phyloP scores from a whole-genome alignment of 2,329 filamentous ascomycete species.

The Bisporella sp. region DNA sequence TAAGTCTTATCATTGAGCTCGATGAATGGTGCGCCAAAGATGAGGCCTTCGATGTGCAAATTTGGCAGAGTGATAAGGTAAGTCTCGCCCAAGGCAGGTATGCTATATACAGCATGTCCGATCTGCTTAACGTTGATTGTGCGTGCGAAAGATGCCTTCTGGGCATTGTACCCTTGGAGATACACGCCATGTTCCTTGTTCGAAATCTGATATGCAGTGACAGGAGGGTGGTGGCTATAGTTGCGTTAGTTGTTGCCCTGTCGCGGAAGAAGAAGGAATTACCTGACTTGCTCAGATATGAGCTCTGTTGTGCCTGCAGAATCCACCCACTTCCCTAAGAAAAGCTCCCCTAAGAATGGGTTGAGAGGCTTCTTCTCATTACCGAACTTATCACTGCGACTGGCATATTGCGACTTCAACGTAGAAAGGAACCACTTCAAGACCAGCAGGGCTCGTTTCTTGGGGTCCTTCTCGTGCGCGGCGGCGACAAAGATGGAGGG shows the following conservation, averaged over 20 bases:
- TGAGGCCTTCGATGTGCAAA: slow-evolving; percentile 88
- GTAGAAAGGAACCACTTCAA: slow-evolving; percentile 95
- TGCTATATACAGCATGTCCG: slow-evolving; percentile 76
- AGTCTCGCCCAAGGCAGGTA: slow-evolving; percentile 50
- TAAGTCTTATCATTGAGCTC: slow-evolving; percentile 81
- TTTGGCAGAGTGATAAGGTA: slow-evolving; percentile 89
- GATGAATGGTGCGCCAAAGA: slow-evolving; percentile 80
- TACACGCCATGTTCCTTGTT: slow-evolving; percentile 77
- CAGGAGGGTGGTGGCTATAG: slow-evolving; percentile 77
- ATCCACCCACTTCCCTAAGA: slow-evolving; percentile 86
- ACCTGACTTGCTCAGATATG: slow-evolving; percentile 90
- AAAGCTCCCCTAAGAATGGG: slow-evolving; percentile 91
- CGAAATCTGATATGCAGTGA: slow-evolving; percentile 88
- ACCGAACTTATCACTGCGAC: slow-evolving; percentile 68
- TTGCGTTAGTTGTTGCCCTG: slow-evolving; percentile 3
- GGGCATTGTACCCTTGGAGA: slow-evolving; percentile 86
- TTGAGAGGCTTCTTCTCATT: slow-evolving; percentile 98
- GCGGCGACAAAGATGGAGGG: slow-evolving; percentile 75
- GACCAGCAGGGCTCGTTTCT: slow-evolving; percentile 79
- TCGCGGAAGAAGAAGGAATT: slow-evolving; percentile 4
- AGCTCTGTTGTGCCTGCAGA: slow-evolving; percentile 74
- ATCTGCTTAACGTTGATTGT: slow-evolving; percentile 95
- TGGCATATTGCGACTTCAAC: slow-evolving; percentile 76
- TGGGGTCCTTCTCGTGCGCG: slow-evolving; percentile 68
- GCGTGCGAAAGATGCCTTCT: slow-evolving; percentile 89